Conservation (phyloP, 805 yeast species). For the Wickerhamomyces bisporus region DNA sequence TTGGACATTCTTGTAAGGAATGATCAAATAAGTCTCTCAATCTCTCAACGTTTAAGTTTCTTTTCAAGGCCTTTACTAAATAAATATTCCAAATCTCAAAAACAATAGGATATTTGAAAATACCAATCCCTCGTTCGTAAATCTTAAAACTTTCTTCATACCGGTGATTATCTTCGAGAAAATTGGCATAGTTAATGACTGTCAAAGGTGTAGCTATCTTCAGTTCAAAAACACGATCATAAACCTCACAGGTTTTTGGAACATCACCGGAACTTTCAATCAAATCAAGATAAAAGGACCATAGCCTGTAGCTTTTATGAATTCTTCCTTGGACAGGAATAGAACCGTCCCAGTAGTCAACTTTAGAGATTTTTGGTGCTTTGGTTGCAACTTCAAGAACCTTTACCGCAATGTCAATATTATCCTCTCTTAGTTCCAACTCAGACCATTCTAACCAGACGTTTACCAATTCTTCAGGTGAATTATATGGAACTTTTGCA, state of each 20-base stretch:
- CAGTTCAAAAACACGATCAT: slow-evolving; percentile 49
- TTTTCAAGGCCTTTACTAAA: slow-evolving; percentile 42
- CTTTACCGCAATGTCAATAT: slow-evolving; percentile 38
- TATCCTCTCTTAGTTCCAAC: slow-evolving; percentile 46
- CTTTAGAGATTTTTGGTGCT: slow-evolving; percentile 31
- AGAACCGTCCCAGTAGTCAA: slow-evolving; percentile 35
- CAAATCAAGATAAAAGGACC: slow-evolving; percentile 72
- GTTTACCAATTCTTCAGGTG: slow-evolving; percentile 58
- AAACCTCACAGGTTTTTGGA: slow-evolving; percentile 34
- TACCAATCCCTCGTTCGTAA: slow-evolving; percentile 62
- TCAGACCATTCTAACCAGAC: slow-evolving; percentile 78
- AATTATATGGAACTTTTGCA: slow-evolving; percentile 60
- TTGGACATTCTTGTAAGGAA: slow-evolving; percentile 49
- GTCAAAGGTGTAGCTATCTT: slow-evolving; percentile 67
- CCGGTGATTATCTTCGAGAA: slow-evolving; percentile 43
- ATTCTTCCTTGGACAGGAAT: slow-evolving; percentile 53
- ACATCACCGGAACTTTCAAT: slow-evolving; percentile 51
- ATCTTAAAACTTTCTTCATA: slow-evolving; percentile 49
- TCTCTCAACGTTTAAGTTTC: slow-evolving; percentile 39
- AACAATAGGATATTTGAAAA: slow-evolving; percentile 56
- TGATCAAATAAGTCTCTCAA: slow-evolving; percentile 73
- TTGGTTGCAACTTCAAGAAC: slow-evolving; percentile 38
- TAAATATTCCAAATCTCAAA: slow-evolving; percentile 73
- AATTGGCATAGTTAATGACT: slow-evolving; percentile 60
- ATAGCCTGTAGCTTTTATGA: slow-evolving; percentile 56